A percentile compares a stretch with the other conserved stretches of the same genome.
phyloP scores from a whole-genome alignment of 2,329 filamentous ascomycete genomes.

The Cladosporium sp. region DNA sequence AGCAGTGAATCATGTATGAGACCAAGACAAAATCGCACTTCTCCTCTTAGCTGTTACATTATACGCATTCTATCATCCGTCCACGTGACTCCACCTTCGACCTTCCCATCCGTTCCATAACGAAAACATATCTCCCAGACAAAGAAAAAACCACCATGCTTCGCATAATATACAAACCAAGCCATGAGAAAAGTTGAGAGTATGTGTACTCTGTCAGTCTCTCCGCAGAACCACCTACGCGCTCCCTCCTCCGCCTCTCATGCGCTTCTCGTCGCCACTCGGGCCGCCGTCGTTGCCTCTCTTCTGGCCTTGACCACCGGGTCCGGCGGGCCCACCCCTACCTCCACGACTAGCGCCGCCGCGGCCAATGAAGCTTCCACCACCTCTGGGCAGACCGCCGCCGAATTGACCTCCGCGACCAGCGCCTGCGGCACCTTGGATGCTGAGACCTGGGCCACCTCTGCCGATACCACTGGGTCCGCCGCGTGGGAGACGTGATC shows the following conservation, averaged over 20 bases:
- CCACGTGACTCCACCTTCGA: not conserved
- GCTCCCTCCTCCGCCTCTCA: slow-evolving; percentile 12
- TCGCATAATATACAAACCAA: slow-evolving; percentile 8
- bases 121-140: not conserved
- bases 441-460: slow-evolving; percentile 24
- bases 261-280: slow-evolving; percentile 22
- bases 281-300: slow-evolving; percentile 13
- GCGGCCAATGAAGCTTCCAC: slow-evolving; percentile 16
- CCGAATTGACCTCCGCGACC: slow-evolving; percentile 14
- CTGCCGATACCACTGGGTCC: slow-evolving; percentile 26
- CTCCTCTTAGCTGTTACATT: not conserved
- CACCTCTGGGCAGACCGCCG: slow-evolving; percentile 22
- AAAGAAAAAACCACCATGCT: slow-evolving; percentile 7
- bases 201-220: not conserved
- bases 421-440: slow-evolving; percentile 11
- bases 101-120: not conserved
- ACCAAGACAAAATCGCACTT: not conserved
- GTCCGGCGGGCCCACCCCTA: slow-evolving; percentile 2
- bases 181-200: not conserved
- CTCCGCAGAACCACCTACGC: not conserved
- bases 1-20: not conserved
- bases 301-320: slow-evolving; percentile 11
- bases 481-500: slow-evolving; percentile 31
- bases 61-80: not conserved
- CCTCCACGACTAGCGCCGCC: slow-evolving; percentile 28